Evolutionary conservation across 441 rosid species (phyloP).

Genomic region (Breynia disticha): DNA sequence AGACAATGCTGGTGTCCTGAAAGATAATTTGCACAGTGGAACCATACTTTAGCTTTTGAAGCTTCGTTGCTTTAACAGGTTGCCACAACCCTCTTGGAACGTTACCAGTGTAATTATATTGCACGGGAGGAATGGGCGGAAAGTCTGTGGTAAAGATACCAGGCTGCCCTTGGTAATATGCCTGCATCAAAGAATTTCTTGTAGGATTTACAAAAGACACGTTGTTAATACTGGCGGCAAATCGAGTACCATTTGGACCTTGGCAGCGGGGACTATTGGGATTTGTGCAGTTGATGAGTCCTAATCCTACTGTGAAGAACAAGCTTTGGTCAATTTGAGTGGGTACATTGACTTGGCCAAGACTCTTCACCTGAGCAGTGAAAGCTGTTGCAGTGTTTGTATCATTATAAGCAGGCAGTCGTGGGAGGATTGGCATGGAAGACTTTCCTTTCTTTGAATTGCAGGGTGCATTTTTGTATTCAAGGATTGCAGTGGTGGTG

Average conservation of each 20-base stretch:
- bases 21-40: slow-evolving; percentile 63
- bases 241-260: slow-evolving; percentile 81
- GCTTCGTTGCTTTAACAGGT: slow-evolving; percentile 53
- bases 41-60: slow-evolving; percentile 60
- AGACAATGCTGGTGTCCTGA: slow-evolving; percentile 69
- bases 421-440: slow-evolving; percentile 38
- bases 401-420: slow-evolving; percentile 70
- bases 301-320: slow-evolving; percentile 66
- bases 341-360: slow-evolving; percentile 43
- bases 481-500: slow-evolving; percentile 76
- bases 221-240: slow-evolving; percentile 76
- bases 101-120: slow-evolving; percentile 69
- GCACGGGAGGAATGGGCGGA: slow-evolving; percentile 56
- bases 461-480: slow-evolving; percentile 46
- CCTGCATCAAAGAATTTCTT: slow-evolving; percentile 67
- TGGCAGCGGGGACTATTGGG: slow-evolving; percentile 60
- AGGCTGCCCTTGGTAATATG: slow-evolving; percentile 54
- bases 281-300: slow-evolving; percentile 59
- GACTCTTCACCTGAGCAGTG: slow-evolving; percentile 42
- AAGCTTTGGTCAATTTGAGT: slow-evolving; percentile 53
- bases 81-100: slow-evolving; percentile 60
- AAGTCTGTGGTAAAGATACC: slow-evolving; percentile 78
- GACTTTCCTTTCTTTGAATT: slow-evolving; percentile 23
- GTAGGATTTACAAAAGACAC: slow-evolving; percentile 64
- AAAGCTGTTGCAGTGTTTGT: slow-evolving; percentile 59